Base-by-base conservation (phyloP, 495 filamentous ascomycete species). In the Aspergillus ostianus region DNA sequence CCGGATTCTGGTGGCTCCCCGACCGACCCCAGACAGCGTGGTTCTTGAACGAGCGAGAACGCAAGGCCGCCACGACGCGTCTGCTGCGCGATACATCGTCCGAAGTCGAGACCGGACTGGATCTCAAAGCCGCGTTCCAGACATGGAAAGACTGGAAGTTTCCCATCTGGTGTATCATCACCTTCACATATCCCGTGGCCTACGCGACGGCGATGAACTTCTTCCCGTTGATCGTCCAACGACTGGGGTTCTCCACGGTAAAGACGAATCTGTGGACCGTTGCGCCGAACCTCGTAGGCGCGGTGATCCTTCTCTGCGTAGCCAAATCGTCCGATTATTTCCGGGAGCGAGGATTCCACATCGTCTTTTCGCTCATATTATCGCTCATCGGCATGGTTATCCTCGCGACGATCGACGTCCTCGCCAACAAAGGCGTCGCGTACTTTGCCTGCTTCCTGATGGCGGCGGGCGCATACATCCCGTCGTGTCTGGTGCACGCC, bases 361-460 rank as follows among this genome's bases (percentile, higher is more conserved):
- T 90, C 41, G 84, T 84, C 5, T 72, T 87, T 13, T 84, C 85
- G 0, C 86, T 90, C 70, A 69, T 80, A 2, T 72, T 90, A 53
- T 89, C 88, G 0, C 85, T 89, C 54, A 77, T 85, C 41, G 88
- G 88, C 7, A 87, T 90, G 75, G 73, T 90, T 52, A 85, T 90
- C 58, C 86, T 85, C 50, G 82, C 84, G 0, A 74, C 80, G 15
- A 85, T 89, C 52, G 82, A 90, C 62, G 84, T 87, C 1, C 54
- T 80, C 46, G 29, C 67, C 5, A 69, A 85, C 51, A 73, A 82
- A 27, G 77, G 80, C n/a, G 79, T 89, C 0, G 86, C 86, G 6
- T 90, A 90, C 58, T 90, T 88, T 54, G 85, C 87, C 19, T 83
- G 79, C 48, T 91, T 90, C 62, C 85, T 90, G 77, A 89, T 90